Percentiles rank a stretch among this genome's conserved stretches.
Conservation (phyloP, 164 flowering plant species). For the Houttuynia cordata region DNA sequence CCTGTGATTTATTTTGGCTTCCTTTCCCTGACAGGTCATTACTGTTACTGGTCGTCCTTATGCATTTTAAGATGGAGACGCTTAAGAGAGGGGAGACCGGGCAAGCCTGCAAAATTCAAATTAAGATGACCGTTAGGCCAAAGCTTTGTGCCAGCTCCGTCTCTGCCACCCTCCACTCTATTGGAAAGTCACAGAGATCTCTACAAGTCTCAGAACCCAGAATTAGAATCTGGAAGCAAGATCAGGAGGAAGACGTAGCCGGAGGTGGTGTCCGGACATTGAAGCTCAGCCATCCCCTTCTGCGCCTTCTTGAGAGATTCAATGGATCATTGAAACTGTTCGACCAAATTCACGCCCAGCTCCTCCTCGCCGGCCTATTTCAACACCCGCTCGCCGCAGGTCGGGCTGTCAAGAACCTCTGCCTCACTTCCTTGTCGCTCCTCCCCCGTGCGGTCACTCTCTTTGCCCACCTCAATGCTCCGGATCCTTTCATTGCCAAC, state of each 20-base stretch:
- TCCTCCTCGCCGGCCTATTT: conserved; percentile 35
- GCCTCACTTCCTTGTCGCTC: conserved; percentile 16
- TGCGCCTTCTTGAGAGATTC: conserved; percentile 37
- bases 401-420: conserved; percentile 40
- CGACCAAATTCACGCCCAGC: conserved; percentile 43
- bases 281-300: conserved; percentile 30
- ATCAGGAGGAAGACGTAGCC: conserved; percentile 1
- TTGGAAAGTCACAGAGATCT: no score
- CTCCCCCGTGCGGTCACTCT: conserved; percentile 24
- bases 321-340: conserved; percentile 11
- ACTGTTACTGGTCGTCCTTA: no score
- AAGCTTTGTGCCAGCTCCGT: no score
- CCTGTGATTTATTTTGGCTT: no score
- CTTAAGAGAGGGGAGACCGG: no score
- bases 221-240: conserved; percentile 20
- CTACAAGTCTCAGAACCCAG: neutral
- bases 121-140: no score
- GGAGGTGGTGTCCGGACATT: conserved; percentile 5
- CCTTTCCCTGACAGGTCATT: no score
- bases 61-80: no score
- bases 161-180: no score
- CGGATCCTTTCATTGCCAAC: conserved; percentile 59
- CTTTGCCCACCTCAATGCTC: conserved; percentile 26
- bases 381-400: conserved; percentile 38
- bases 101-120: no score